Evolutionary conservation across 129 eudicot genomes (phyloP).

Genomic region (Silybum marianum): DNA sequence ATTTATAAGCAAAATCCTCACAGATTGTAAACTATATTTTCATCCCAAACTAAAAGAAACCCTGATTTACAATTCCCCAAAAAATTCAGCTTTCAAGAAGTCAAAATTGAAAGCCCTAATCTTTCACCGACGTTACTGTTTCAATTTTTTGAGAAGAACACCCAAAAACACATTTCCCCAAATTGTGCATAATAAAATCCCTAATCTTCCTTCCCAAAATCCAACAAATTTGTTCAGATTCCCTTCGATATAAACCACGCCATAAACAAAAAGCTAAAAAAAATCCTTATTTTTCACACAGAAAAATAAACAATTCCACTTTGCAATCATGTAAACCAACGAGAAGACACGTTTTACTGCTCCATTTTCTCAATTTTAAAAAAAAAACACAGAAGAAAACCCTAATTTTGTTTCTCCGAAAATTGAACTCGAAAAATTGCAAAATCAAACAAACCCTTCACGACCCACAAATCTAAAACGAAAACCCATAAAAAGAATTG

Average conservation of each 20-base stretch:
- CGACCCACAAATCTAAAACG: background rate
- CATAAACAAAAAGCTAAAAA: background rate
- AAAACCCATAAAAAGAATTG: background rate
- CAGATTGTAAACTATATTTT: background rate
- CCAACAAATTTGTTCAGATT: conserved; percentile 11
- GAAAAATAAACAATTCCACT: background rate
- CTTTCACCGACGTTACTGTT: background rate
- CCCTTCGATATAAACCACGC: conserved; percentile 25
- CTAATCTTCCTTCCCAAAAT: conserved; percentile 32
- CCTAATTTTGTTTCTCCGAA: background rate
- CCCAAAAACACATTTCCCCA: conserved; percentile 26
- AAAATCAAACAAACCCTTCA: conserved; percentile 1
- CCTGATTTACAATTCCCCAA: conserved; percentile 15
- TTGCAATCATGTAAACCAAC: background rate
- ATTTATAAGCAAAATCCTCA: background rate
- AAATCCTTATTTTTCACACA: conserved; percentile 22
- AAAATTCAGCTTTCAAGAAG: conserved; percentile 10
- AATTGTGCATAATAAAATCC: conserved; percentile 16
- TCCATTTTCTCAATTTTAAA: background rate
- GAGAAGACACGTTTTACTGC: background rate
- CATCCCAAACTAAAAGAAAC: background rate
- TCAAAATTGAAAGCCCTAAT: conserved; percentile 24
- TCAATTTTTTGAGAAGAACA: conserved; percentile 9
- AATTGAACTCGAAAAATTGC: conserved; percentile 5
- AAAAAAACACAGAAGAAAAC: background rate